These are phyloP conservation scores for Diaporthe nobilis DNA, from an alignment of 2,329 filamentous ascomycete genomes.

Conservation along the genomic window DNA sequence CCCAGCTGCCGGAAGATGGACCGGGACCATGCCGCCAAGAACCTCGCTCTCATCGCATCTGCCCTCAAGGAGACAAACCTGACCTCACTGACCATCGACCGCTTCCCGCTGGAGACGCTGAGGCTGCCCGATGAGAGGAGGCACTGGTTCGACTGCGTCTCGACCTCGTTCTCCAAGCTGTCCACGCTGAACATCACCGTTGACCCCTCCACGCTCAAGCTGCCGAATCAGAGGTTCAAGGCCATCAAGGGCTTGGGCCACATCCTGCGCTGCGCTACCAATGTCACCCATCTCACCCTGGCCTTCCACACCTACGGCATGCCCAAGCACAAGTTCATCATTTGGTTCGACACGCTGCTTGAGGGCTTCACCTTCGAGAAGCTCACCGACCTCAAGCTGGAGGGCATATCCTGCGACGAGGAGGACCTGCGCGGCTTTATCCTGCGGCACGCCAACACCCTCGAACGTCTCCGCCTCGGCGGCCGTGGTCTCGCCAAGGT, in stretches of 20 bases:
- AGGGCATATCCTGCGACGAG: constrained; percentile 60
- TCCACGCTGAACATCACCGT: constrained; percentile 56
- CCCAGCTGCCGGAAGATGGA: constrained; percentile 58
- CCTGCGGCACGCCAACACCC: constrained; percentile 54
- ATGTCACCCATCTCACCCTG: constrained; percentile 56
- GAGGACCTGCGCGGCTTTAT: constrained; percentile 60
- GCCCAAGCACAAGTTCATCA: constrained; percentile 56
- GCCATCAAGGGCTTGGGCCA: constrained; percentile 60
- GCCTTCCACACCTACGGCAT: constrained; percentile 58
- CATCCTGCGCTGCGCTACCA: constrained; percentile 56
- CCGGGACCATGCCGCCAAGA: constrained; percentile 54
- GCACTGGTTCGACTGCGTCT: constrained; percentile 59
- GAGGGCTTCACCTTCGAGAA: constrained; percentile 54
- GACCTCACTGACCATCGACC: constrained; percentile 57
- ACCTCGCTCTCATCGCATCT: constrained; percentile 56
- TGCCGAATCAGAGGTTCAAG: constrained; percentile 55
- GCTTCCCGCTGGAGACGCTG: constrained; percentile 60
- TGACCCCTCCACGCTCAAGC: constrained; percentile 55
- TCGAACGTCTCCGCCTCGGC: constrained; percentile 60
- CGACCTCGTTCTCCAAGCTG: constrained; percentile 56
- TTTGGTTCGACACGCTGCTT: constrained; percentile 58
- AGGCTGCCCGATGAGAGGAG: constrained; percentile 53
- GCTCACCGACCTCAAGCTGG: constrained; percentile 59
- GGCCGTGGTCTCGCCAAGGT: constrained; percentile 58
- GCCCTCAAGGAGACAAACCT: constrained; percentile 55